These are phyloP conservation scores for Fraxinus angustifolia DNA, from an alignment of 305 asterid species.

Conservation along the genomic window DNA sequence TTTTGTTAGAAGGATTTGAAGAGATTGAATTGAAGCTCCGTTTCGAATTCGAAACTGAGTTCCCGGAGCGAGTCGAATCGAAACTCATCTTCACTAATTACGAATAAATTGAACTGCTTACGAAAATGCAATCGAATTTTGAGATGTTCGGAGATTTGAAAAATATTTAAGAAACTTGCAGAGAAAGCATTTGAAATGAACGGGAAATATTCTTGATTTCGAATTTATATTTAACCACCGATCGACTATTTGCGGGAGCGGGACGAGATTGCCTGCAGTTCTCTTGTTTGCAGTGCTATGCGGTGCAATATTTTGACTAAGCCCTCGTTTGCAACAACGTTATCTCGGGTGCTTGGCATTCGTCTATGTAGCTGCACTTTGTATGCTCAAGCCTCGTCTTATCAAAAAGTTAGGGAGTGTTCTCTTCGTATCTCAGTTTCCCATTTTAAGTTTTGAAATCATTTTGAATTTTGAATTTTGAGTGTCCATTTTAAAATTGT, in stretches of 20 bases:
- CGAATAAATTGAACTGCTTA: neutral
- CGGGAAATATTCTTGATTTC: slow-evolving; percentile 3
- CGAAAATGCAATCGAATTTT: neutral
- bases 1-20: slow-evolving; percentile 42
- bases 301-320: neutral
- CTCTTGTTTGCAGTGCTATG: neutral
- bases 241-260: neutral
- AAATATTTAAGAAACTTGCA: neutral
- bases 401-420: too few species aligned
- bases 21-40: slow-evolving; percentile 53
- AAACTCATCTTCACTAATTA: slow-evolving; percentile 28
- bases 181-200: slow-evolving; percentile 13
- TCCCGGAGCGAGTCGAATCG: slow-evolving; percentile 32
- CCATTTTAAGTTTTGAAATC: too few species aligned
- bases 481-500: too few species aligned
- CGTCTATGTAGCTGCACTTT: too few species aligned
- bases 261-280: neutral
- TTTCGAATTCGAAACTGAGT: slow-evolving; percentile 48
- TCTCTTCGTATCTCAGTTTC: too few species aligned
- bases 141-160: neutral
- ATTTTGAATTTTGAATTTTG: too few species aligned
- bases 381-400: too few species aligned
- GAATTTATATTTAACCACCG: neutral
- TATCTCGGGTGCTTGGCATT: too few species aligned
- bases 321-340: too few species aligned